phyloP scores from a whole-genome alignment of 352 stramenopile genomes.

The Plasmopara viticola region DNA sequence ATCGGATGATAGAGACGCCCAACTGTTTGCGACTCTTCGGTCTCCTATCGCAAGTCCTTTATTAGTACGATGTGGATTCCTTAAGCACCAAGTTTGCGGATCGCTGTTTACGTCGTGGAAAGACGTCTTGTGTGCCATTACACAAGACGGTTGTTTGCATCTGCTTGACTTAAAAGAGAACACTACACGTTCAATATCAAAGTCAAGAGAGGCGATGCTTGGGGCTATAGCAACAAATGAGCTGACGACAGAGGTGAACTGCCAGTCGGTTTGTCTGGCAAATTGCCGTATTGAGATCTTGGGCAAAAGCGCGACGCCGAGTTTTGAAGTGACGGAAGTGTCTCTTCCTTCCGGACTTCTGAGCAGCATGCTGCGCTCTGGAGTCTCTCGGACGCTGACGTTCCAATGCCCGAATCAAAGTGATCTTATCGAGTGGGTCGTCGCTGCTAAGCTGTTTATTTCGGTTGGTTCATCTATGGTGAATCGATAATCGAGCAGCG shows the following conservation, averaged over 20 bases:
- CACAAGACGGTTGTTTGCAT: constrained; percentile 67
- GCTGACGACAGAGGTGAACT: constrained; percentile 39
- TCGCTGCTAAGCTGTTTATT: constrained; percentile 68
- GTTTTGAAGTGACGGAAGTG: constrained; percentile 68
- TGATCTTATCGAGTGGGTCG: constrained; percentile 78
- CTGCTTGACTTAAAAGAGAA: constrained; percentile 69
- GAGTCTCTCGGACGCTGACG: constrained; percentile 56
- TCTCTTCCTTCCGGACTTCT: constrained; percentile 49
- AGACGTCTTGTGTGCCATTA: constrained; percentile 72
- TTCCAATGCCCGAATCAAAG: constrained; percentile 77
- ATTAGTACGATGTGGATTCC: constrained; percentile 64
- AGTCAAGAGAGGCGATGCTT: constrained; percentile 59
- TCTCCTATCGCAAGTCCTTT: constrained; percentile 68
- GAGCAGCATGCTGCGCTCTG: constrained; percentile 57
- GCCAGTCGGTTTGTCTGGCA: constrained; percentile 46
- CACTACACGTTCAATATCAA: constrained; percentile 38
- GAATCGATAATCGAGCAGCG: constrained; percentile 15
- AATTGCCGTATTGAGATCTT: constrained; percentile 77
- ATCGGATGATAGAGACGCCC: constrained; percentile 46
- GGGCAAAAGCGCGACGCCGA: constrained; percentile 52
- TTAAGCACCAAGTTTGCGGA: constrained; percentile 67
- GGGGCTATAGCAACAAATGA: constrained; percentile 47
- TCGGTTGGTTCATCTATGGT: constrained; percentile 40
- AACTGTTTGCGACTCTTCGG: constrained; percentile 53
- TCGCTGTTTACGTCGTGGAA: constrained; percentile 74